phyloP scores from a whole-genome alignment of 2,329 filamentous ascomycete species.

The Teratosphaeria epicoccoides region DNA sequence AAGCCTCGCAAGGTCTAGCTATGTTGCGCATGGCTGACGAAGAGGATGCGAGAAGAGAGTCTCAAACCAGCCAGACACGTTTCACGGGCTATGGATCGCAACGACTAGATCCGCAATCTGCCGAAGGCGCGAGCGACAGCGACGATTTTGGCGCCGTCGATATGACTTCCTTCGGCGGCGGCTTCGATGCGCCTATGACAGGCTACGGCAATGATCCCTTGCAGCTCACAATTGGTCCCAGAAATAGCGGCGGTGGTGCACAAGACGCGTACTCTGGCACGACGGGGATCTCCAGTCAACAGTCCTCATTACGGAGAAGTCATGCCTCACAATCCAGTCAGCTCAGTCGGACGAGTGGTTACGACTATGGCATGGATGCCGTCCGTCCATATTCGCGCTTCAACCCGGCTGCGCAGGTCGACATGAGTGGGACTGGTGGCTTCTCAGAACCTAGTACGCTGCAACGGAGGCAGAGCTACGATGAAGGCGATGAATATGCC shows the following conservation, averaged over 20 bases:
- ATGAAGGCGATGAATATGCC: slow-evolving; percentile 72
- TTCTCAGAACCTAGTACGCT: slow-evolving; percentile 60
- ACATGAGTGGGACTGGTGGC: slow-evolving; percentile 84
- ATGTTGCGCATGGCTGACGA: slow-evolving; percentile 78
- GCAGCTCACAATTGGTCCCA: slow-evolving; percentile 26
- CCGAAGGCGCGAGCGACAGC: slow-evolving; percentile 51
- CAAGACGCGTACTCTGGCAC: slow-evolving; percentile 21
- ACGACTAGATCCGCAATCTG: slow-evolving; percentile 11
- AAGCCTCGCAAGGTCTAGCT: slow-evolving; percentile 72
- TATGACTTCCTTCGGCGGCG: slow-evolving; percentile 62
- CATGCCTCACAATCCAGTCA: slow-evolving; percentile 31
- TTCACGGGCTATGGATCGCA: slow-evolving; percentile 38
- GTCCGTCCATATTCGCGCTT: slow-evolving; percentile 50
- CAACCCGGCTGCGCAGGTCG: slow-evolving; percentile 57
- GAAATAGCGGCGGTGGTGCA: slow-evolving; percentile 11
- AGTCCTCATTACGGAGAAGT: slow-evolving; percentile 35
- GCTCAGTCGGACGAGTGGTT: slow-evolving; percentile 27
- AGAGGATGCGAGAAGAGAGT: slow-evolving; percentile 48
- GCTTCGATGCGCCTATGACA: slow-evolving; percentile 51
- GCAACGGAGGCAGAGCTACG: slow-evolving; percentile 67
- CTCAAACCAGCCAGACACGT: slow-evolving; percentile 41
- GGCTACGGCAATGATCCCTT: slow-evolving; percentile 45
- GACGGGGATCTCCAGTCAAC: slow-evolving; percentile 32
- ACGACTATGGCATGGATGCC: slow-evolving; percentile 36
- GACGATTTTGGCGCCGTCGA: slow-evolving; percentile 60